Percentiles rank a stretch among this genome's conserved stretches.
Conservation (phyloP, 2,329 filamentous ascomycete species). For the Aureobasidium sp. region DNA sequence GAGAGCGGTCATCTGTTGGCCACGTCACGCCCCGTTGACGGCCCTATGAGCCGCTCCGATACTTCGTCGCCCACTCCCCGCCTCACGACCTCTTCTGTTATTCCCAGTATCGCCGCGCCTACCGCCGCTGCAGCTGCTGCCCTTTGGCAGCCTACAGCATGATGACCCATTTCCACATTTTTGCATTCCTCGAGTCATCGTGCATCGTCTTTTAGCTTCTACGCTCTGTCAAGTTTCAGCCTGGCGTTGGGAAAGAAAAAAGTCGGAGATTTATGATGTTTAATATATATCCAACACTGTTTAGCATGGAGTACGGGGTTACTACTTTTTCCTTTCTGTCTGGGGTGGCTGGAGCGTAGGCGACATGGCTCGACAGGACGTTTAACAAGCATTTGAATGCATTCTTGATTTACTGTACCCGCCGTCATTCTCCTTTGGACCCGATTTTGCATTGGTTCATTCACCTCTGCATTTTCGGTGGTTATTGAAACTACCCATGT, state of each 20-base stretch:
- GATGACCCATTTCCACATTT: background rate
- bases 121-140: background rate
- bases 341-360: background rate
- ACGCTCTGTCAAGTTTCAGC: slow-evolving; percentile 2
- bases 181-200: background rate
- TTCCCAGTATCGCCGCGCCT: background rate
- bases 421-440: background rate
- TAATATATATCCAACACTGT: slow-evolving; percentile 8
- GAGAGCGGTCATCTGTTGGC: slow-evolving; percentile 22
- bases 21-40: slow-evolving; percentile 8
- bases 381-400: background rate
- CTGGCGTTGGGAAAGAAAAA: slow-evolving; percentile 3
- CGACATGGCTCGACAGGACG: background rate
- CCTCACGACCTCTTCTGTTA: background rate
- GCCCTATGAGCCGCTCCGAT: background rate
- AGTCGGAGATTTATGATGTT: background rate
- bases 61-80: background rate
- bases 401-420: background rate
- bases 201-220: slow-evolving; percentile 1
- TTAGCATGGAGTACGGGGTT: slow-evolving; percentile 11
- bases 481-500: background rate
- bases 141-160: background rate
- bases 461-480: background rate
- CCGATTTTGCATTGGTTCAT: background rate
- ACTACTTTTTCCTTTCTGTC: background rate